Evolutionary conservation across 73 alveolate genomes (phyloP), one percentile per base, ranked within the genome.

Genomic region (Diophrys sp.): DNA sequence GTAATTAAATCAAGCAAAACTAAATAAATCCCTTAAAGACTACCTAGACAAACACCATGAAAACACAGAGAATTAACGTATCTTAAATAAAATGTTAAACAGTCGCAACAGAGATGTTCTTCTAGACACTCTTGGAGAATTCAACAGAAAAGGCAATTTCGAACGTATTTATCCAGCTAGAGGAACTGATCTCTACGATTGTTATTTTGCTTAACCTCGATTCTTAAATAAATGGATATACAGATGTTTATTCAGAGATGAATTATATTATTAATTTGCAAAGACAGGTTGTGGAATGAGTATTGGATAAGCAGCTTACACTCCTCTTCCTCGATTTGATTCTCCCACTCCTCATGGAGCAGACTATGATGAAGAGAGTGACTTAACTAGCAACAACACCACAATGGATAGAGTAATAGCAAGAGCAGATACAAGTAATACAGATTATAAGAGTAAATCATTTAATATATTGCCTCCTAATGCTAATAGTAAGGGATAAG

Each of bases 81-180:
- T 2, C 55, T 28, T 82, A n/a, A 55, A 54, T 30, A 82, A 74
- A 34, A 2, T 74, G 5, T 18, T 82, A 23, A 1, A 70, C 1
- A 55, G 70, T 18, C 85, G 86, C 56, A 29, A 70, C 71, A 90
- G 81, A 74, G 91, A 88, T 0, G 73, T 83, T 8, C 71, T 88
- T 26, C 74, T 71, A 55, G 96, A 90, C 26, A 81, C 88, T 70
- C 27, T 86, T 28, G 33, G 71, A 0, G 96, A 90, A 56, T 79
- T 66, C 27, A 23, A 81, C 0, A 80, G 96, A 73, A 62, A 55
- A 56, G 91, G 96, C 29, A 87, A 86, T 33, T 90, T 81, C 71
- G 89, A 78, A 56, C 80, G 96, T 44, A 90, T 90, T 11, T 90
- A 32, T 57, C 96, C 96, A 0, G 71, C 91, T 27, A 29, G 75